Conservation (phyloP, 2,329 filamentous ascomycete genomes). For the Magnaporthales sp. region DNA sequence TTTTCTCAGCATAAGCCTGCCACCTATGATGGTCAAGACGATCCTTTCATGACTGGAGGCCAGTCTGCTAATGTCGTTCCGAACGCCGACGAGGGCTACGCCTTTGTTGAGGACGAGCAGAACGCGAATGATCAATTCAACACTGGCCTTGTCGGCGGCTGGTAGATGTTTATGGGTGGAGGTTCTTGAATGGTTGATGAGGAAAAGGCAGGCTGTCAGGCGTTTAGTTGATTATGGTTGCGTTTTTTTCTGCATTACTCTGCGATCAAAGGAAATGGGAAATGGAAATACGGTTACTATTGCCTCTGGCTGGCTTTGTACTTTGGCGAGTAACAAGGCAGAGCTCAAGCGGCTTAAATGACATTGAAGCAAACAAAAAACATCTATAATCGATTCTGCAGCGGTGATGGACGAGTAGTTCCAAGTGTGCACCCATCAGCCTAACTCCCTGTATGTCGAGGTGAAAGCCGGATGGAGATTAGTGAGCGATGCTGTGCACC, state of each 20-base stretch:
- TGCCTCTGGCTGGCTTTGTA: constrained; percentile 6
- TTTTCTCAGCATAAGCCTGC: neutral
- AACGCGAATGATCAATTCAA: neutral
- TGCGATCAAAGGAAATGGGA: constrained; percentile 3
- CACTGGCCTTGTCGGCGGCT: constrained; percentile 1
- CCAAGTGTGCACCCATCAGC: neutral
- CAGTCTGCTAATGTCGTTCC: neutral
- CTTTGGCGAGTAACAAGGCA: constrained; percentile 1
- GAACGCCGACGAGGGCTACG: neutral
- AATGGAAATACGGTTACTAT: constrained; percentile 5
- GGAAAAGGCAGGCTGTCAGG: constrained; percentile 1
- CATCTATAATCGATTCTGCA: neutral
- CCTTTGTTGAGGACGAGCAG: neutral
- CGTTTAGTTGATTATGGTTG: neutral
- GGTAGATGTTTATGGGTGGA: constrained; percentile 1
- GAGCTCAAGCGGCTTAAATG: constrained; percentile 1
- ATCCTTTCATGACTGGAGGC: neutral
- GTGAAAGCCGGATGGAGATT: neutral
- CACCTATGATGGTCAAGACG: neutral
- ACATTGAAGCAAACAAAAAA: neutral
- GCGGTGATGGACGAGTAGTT: neutral
- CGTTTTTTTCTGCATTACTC: constrained; percentile 6
- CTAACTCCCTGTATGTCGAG: neutral
- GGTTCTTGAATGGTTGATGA: neutral
- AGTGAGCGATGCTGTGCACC: neutral